These are phyloP conservation scores for Casuarina cunninghamiana DNA, from an alignment of 306 rosid genomes.

Conservation along the genomic window DNA sequence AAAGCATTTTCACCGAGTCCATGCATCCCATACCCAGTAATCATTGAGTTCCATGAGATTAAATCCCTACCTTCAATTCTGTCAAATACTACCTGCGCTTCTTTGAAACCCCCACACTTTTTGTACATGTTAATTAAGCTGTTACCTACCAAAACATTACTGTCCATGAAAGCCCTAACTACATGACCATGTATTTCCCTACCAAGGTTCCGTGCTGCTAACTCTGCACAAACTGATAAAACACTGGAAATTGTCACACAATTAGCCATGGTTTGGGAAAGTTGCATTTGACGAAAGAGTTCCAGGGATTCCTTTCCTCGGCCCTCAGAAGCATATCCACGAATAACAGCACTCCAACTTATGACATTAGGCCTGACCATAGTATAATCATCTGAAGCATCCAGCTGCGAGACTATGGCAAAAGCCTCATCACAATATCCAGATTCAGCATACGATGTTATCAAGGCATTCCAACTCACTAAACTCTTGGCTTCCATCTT, in stretches of 20 bases:
- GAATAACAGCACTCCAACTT: constrained; percentile 81
- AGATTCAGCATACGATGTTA: constrained; percentile 71
- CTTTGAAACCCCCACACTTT: constrained; percentile 68
- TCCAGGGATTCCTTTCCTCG: constrained; percentile 55
- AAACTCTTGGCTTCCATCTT: constrained; percentile 57
- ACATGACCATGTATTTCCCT: constrained; percentile 71
- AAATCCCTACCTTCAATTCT: constrained; percentile 51
- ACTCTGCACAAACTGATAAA: constrained; percentile 72
- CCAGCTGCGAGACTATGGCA: constrained; percentile 52
- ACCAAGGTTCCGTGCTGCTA: constrained; percentile 64
- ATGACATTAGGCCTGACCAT: constrained; percentile 61
- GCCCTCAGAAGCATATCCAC: constrained; percentile 62
- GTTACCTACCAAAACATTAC: constrained; percentile 71
- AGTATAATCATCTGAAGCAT: constrained; percentile 31
- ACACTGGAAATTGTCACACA: constrained; percentile 62
- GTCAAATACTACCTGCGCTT: constrained; percentile 59
- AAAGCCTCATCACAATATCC: constrained; percentile 75
- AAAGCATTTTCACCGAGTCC: constrained; percentile 78
- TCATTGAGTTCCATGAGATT: constrained; percentile 82
- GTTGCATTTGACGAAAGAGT: constrained; percentile 79
- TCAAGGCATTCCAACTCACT: constrained; percentile 83
- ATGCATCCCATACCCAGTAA: constrained; percentile 78
- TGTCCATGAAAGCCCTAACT: constrained; percentile 53
- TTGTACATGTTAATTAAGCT: constrained; percentile 79
- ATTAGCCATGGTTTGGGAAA: constrained; percentile 51